Evolutionary conservation across 257 asterid genomes (phyloP).

Genomic region (Jasminum sambac): DNA sequence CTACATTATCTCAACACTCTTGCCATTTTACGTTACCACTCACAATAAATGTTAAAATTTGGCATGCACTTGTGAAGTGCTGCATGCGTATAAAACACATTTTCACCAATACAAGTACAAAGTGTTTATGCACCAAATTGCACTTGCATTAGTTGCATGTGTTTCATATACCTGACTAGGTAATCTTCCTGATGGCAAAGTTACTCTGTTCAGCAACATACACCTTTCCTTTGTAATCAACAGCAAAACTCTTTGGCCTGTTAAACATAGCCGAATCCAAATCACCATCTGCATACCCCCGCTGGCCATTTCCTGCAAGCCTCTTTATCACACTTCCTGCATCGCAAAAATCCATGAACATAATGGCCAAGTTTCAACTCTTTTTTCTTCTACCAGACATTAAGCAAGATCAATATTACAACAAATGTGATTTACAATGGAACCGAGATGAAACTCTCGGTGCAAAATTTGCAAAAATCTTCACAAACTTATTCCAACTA

Average conservation of each 20-base stretch:
- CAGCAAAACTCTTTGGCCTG: slow-evolving; percentile 67
- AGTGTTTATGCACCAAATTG: neutral
- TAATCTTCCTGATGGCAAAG: slow-evolving; percentile 69
- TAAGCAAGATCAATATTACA: neutral
- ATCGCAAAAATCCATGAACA: slow-evolving; percentile 18
- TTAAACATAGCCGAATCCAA: slow-evolving; percentile 59
- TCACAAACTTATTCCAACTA: neutral
- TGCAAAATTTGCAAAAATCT: too few species aligned
- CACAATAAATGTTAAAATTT: neutral
- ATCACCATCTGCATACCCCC: slow-evolving; percentile 65
- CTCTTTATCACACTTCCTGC: slow-evolving; percentile 49
- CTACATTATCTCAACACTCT: neutral
- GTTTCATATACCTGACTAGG: slow-evolving; percentile 52
- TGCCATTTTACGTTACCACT: neutral
- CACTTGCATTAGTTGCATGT: neutral
- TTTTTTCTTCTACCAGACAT: neutral
- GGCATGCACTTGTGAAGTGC: neutral
- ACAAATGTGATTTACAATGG: neutral
- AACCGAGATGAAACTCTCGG: neutral
- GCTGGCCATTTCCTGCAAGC: slow-evolving; percentile 54
- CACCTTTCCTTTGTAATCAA: slow-evolving; percentile 70
- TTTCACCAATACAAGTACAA: neutral
- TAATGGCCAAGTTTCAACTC: neutral
- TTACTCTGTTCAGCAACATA: slow-evolving; percentile 71
- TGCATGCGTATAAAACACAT: neutral